phyloP scores from a whole-genome alignment of 176 grass and related monocot genomes.

The Tuctoria greenei region DNA sequence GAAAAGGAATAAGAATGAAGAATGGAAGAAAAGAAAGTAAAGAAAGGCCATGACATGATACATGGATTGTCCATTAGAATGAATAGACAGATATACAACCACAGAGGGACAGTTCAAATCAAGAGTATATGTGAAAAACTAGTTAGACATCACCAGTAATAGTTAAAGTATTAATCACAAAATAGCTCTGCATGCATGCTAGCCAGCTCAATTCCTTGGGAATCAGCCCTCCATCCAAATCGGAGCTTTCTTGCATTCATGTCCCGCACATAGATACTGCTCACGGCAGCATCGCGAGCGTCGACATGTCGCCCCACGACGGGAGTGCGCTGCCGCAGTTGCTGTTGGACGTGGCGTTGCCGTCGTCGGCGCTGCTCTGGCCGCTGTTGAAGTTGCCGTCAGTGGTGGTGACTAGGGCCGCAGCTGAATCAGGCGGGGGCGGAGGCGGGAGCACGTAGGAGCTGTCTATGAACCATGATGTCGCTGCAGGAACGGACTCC shows the following conservation, averaged over 20 bases:
- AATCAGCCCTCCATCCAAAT: constrained; percentile 34
- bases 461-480: constrained; percentile 56
- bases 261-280: background rate
- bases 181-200: constrained; percentile 9
- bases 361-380: constrained; percentile 29
- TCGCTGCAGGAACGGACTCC: constrained; percentile 27
- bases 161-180: constrained; percentile 4
- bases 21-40: background rate
- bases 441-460: constrained; percentile 25
- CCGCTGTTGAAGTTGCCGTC: constrained; percentile 31
- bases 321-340: constrained; percentile 37
- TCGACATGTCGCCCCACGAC: constrained; percentile 50
- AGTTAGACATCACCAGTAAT: constrained; percentile 29
- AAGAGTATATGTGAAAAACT: background rate
- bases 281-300: constrained; percentile 51
- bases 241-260: background rate
- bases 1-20: constrained; percentile 15
- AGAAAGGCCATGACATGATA: constrained; percentile 18
- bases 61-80: constrained; percentile 25
- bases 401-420: background rate
- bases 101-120: background rate
- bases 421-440: background rate
- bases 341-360: constrained; percentile 18
- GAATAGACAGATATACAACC: constrained; percentile 17
- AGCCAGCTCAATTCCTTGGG: constrained; percentile 56